These are phyloP conservation scores for Amanita rubescens DNA, from an alignment of 768 basidiomycete species.

Conservation along the genomic window DNA sequence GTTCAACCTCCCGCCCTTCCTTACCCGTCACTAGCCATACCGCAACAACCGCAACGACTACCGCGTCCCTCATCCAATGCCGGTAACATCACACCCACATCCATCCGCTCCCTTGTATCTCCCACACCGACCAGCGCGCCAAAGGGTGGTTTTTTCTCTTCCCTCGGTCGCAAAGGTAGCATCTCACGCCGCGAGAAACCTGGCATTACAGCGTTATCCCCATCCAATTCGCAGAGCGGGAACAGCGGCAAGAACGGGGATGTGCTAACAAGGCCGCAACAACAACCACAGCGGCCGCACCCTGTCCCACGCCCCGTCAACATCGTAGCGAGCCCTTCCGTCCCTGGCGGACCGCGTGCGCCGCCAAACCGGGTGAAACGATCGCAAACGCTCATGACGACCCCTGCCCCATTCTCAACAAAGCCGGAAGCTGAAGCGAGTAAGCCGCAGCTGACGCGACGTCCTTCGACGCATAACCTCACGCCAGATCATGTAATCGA, in stretches of 20 bases:
- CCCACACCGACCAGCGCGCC: conserved; percentile 31
- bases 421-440: conserved; percentile 9
- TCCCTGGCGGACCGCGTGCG: conserved; percentile 73
- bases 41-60: conserved; percentile 22
- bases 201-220: conserved; percentile 15
- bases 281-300: not conserved
- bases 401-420: conserved; percentile 23
- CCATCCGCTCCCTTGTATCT: conserved; percentile 41
- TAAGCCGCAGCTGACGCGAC: not conserved
- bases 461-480: not conserved
- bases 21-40: conserved; percentile 62
- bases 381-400: conserved; percentile 56
- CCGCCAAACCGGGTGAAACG: conserved; percentile 54
- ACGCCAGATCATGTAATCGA: conserved; percentile 24
- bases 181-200: conserved; percentile 16
- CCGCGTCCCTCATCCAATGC: conserved; percentile 25
- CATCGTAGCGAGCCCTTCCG: conserved; percentile 19
- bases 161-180: conserved; percentile 67
- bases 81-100: conserved; percentile 33
- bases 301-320: conserved; percentile 1
- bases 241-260: not conserved
- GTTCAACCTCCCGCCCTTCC: conserved; percentile 53
- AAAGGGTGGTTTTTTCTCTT: conserved; percentile 64
- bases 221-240: not conserved
- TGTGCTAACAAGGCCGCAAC: not conserved